Base-by-base conservation (phyloP, 768 basidiomycete genomes). In the Trametes punicea region DNA sequence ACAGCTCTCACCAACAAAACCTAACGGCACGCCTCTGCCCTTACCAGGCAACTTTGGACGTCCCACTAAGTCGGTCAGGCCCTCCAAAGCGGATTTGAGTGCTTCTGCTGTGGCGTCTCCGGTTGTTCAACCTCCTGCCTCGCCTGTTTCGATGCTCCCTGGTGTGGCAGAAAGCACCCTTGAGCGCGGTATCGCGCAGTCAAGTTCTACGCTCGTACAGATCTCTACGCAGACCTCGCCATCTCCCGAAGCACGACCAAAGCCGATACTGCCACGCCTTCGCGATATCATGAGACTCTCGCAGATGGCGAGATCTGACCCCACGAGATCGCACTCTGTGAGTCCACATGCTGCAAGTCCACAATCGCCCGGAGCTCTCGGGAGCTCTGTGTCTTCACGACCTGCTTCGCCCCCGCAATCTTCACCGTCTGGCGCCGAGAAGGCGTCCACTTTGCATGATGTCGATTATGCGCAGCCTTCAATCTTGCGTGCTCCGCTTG, bases 241-340 rank as follows among this genome's bases (percentile, higher is more conserved):
- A n/a, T 10, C 15, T 13, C 11, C 41, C 21, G 20, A 31, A 18
- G 6, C 16, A 18, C 42, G 8, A 25, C 31, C 15, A 15, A 54
- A 30, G 27, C 52, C 34, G 5, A 54, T 46, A 26, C 25, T 54
- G 18, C 52, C 52, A 20, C 52, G 52, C n/a, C 36, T 29, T 6
- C 44, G 52, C 11, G 52, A 54, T 27, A 25, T 54, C 16, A 54
- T 34, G 9, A 46, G 26, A 16, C 29, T 15, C 13, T 9, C 41
- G 11, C 47, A 38, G 11, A 20, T 21, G 13, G 30, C 33, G 20
- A 20, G 21, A 8, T 11, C 25, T 9, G 23, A 27, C 20, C 7
- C 30, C 3, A 15, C 26, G 18, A 33, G 13, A 1, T 15, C 11
- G 11, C 42, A 18, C 25, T 3, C 42, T 15, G 4, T 13, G 2